Conservation (phyloP, 257 asterid species). For the Ajuga chamaepitys region DNA sequence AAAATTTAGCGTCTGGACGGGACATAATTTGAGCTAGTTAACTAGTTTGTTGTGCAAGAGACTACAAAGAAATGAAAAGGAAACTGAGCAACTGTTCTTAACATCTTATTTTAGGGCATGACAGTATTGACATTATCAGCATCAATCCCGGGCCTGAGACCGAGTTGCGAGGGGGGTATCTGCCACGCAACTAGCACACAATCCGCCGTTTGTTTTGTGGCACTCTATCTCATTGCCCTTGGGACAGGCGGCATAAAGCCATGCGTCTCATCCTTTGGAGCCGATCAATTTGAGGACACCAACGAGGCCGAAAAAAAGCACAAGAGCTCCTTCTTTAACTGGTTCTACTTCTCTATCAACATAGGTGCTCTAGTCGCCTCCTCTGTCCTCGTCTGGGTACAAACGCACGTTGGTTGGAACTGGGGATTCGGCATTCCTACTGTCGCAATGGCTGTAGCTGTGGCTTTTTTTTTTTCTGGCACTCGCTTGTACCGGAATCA, state of each 20-base stretch:
- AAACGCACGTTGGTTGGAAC: conserved; percentile 21
- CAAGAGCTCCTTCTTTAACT: conserved; percentile 52
- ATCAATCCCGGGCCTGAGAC: conserved; percentile 22
- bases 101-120: conserved; percentile 18
- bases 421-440: conserved; percentile 30
- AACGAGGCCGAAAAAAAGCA: conserved; percentile 23
- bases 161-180: conserved; percentile 22
- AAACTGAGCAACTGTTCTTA: not conserved
- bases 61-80: not conserved
- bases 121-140: conserved; percentile 25
- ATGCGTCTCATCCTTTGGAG: conserved; percentile 24
- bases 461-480: conserved; percentile 59
- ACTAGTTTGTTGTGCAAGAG: not conserved
- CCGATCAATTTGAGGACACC: conserved; percentile 26
- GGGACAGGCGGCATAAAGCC: conserved; percentile 85
- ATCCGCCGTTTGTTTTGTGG: conserved; percentile 36
- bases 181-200: conserved; percentile 45
- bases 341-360: conserved; percentile 60
- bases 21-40: not conserved
- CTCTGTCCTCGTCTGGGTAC: conserved; percentile 23
- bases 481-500: conserved; percentile 58
- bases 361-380: conserved; percentile 19
- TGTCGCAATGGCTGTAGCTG: conserved; percentile 26
- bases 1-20: not conserved
- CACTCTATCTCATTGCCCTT: conserved; percentile 64